Base-by-base conservation (phyloP, 768 basidiomycete species). In the Jaapia argillacea region DNA sequence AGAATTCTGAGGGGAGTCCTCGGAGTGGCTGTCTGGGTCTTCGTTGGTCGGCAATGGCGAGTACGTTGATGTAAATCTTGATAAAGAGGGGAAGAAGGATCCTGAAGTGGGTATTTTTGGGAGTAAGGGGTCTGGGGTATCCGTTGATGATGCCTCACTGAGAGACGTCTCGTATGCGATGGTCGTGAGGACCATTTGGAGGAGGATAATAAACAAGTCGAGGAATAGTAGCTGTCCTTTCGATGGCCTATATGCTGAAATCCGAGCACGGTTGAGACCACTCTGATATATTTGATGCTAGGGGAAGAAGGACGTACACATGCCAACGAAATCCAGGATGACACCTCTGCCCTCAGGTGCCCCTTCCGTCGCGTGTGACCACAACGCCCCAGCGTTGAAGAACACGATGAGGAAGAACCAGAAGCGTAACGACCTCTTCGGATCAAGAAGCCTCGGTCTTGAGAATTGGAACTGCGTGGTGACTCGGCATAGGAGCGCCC, bases 251-350 rank as follows among this genome's bases (percentile, higher is more conserved):
- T 75, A 70, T 28, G 70, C 79, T 82, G 50, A 41, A 48, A n/a
- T 46, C 58, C 60, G 40, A 12, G 24, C 7, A 23, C 33, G 52
- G 25, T 16, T 27, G 21, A 24, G 6, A 26, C 16, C 24, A 45
- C 40, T 27, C 21, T 44, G 18, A 38, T 41, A 21, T 35, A 22
- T 12, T 14, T n/a, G n/a, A n/a, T n/a, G n/a, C n/a, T n/a, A n/a
- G n/a, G n/a, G 13, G 22, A 31, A 44, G 28, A 24, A 36, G n/a
- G 22, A 69, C 79, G 40, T 51, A 87, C 86, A 75, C 68, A 78
- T 69, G 43, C 86, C 85, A 45, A 88, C 72, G 54, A 88, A 88
- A 57, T 88, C 85, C 47, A 89, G 74, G 25, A 89, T 59, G 53
- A 86, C 61, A 6, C 74, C 65, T 51, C 79, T 69, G n/a, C 77